Base-by-base conservation (phyloP, 805 yeast species). In the Barnettozyma populi region DNA sequence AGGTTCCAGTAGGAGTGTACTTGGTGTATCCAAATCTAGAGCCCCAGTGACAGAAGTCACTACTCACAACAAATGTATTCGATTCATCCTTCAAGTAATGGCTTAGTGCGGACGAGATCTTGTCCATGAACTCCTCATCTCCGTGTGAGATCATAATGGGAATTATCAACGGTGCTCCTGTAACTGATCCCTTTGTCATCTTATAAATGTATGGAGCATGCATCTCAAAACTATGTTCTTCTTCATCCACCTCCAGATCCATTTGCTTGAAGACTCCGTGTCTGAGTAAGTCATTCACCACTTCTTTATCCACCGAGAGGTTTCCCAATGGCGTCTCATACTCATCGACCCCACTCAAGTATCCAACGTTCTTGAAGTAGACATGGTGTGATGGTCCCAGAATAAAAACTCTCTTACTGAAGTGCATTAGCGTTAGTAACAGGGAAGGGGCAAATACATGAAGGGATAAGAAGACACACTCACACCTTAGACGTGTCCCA, bases 11-110 rank as follows among this genome's bases (percentile, higher is more conserved):
- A 18, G 57, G 45, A 0, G 80, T 71, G 52, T 80, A 82, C 7
- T 69, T 66, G 3, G 77, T 78, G 57, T 79, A 85, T 13, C 75
- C 76, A 58, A 84, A 85, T 35, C 87, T 64, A 2, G 71, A 55
- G 1, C 90, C 90, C 99, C 99, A 94, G 62, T 94, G 99, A 61
- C 97, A 90, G 59, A 94, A 94, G 68, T 94, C 99, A 2, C 92
- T 79, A 61, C 95, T 86, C 4, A 94, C 74, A 14, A 88, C 79
- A 63, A 94, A 86, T 2, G 88, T 82, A 56, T 79, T 80, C 21
- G 67, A 65, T 27, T 75, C 73, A 55, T 82, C 76, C 6, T 63
- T 63, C 45, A 88, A 59, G 57, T 74, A 84, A 1, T 83, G 79
- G 9, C 65, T 62, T 46, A 92, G 67, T 2, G 69, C 56, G 3